phyloP scores from a whole-genome alignment of 1,284 basidiomycete genomes.

The Anthracocystis panici-leucophaei region DNA sequence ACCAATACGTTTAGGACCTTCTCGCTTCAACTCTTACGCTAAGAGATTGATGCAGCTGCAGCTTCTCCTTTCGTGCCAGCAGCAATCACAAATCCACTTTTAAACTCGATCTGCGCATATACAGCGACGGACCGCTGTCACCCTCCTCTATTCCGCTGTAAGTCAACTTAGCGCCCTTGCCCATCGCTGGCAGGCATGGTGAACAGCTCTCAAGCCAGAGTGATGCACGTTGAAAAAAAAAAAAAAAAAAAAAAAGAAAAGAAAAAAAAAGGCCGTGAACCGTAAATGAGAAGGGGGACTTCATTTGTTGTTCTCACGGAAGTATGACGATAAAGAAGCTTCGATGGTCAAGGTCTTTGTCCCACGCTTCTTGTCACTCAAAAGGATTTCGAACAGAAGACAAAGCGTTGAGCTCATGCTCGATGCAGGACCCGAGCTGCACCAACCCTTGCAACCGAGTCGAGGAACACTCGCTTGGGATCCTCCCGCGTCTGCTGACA shows the following conservation, averaged over 20 bases:
- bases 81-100: neutral
- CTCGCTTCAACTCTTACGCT: neutral
- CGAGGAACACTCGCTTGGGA: neutral
- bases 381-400: neutral
- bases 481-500: neutral
- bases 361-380: conserved; percentile 4
- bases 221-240: too few relatives aligned
- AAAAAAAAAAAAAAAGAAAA: too few relatives aligned
- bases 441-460: conserved; percentile 1
- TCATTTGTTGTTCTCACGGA: conserved; percentile 9
- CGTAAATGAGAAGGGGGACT: neutral
- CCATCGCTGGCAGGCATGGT: too few relatives aligned
- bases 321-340: conserved; percentile 1
- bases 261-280: too few relatives aligned
- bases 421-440: neutral
- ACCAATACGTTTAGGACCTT: too few relatives aligned
- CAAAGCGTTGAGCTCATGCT: conserved; percentile 1
- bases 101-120: neutral
- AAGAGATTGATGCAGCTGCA: neutral
- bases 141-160: too few relatives aligned
- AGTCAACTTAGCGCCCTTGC: too few relatives aligned
- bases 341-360: neutral
- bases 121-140: too few relatives aligned
- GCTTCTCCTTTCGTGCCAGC: neutral
- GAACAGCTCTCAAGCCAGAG: too few relatives aligned